Base-by-base conservation (phyloP, 2,329 filamentous ascomycete genomes). In the Diaporthe eres region DNA sequence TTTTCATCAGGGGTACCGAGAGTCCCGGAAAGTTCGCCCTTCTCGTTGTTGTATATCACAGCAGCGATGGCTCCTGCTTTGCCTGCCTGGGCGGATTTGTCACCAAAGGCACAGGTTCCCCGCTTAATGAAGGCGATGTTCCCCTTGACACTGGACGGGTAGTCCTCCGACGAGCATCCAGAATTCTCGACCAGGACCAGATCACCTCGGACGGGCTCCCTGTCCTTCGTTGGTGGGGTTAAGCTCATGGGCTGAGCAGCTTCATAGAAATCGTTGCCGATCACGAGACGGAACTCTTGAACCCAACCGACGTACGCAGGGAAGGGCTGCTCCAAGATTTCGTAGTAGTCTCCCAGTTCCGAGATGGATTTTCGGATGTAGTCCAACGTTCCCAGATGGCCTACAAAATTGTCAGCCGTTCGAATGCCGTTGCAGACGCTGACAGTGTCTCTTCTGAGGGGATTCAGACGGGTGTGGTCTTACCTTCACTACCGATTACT, bases 31-130 rank as follows among this genome's bases (percentile, higher is more conserved):
- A 95, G 84, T 4, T 85, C 82, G 2, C 91, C 93, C 1, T 88
- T 84, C 67, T 91, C 91, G 78, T 92, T 93, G 86, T 96, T 95
- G 85, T 94, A 96, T 68, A 97, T 87, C 19, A 97, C 85, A 0
- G 92, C 93, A 2, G 92, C 94, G 4, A 90, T 83, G 7, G 94
- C 94, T 28, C 94, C 93, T 1, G 93, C 93, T 67, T 86, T 87
- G 57, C 92, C 93, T 8, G 94, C 94, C 19, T 90, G 85, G 72
- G 88, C 88, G 1, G 93, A 93, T 85, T 97, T 97, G 76, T 88
- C 84, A 15, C 92, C 93, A 79, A 96, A 97, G 10, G 91, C 79
- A 81, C 94, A 97, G 1, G 84, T 87, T 72, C 94, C 94, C 74
- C 94, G 92, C 42, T 88, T 86, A 78, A 97, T 89, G 51, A 97